Percentiles rank a stretch among this genome's conserved stretches.
Conservation (phyloP, 2,329 filamentous ascomycete genomes). For the Gyromitra esculenta region DNA sequence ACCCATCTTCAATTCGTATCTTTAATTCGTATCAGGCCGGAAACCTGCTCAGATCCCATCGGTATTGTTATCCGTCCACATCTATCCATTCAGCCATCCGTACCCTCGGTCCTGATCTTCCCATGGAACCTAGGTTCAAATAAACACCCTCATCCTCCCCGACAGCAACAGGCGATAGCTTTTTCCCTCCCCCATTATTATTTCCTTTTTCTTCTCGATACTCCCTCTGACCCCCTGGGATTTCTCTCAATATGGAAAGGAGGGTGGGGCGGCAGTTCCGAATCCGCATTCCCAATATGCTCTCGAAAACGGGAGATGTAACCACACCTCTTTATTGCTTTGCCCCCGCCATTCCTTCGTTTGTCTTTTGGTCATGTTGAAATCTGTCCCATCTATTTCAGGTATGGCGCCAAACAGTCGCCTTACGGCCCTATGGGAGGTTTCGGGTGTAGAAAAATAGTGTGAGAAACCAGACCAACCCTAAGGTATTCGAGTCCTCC, state of each 20-base stretch:
- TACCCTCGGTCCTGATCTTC: slow-evolving; percentile 13
- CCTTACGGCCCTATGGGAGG: slow-evolving; percentile 37
- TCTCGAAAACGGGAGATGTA: slow-evolving; percentile 48
- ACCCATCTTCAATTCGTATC: slow-evolving; percentile 28
- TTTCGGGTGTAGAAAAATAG: slow-evolving; percentile 29
- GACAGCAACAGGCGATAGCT: not conserved
- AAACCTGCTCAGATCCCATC: slow-evolving; percentile 32
- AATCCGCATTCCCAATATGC: slow-evolving; percentile 37
- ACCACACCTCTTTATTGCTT: slow-evolving; percentile 33
- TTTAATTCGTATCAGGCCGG: not conserved
- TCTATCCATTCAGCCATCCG: slow-evolving; percentile 1
- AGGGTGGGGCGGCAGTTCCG: slow-evolving; percentile 50
- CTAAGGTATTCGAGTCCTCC: slow-evolving; percentile 11
- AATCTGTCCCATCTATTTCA: slow-evolving; percentile 40
- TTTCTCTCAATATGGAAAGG: slow-evolving; percentile 16
- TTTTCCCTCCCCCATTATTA: not conserved
- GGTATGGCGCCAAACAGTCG: slow-evolving; percentile 24
- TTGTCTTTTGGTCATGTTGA: slow-evolving; percentile 14
- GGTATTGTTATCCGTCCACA: slow-evolving; percentile 20
- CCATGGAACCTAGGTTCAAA: slow-evolving; percentile 16
- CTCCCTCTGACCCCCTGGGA: not conserved
- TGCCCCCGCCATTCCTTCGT: slow-evolving; percentile 13
- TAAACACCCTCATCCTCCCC: slow-evolving; percentile 27
- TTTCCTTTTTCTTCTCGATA: slow-evolving; percentile 43
- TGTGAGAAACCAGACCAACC: slow-evolving; percentile 36